Conservation (phyloP, 768 basidiomycete species). For the Trichaptum fuscoviolaceum region DNA sequence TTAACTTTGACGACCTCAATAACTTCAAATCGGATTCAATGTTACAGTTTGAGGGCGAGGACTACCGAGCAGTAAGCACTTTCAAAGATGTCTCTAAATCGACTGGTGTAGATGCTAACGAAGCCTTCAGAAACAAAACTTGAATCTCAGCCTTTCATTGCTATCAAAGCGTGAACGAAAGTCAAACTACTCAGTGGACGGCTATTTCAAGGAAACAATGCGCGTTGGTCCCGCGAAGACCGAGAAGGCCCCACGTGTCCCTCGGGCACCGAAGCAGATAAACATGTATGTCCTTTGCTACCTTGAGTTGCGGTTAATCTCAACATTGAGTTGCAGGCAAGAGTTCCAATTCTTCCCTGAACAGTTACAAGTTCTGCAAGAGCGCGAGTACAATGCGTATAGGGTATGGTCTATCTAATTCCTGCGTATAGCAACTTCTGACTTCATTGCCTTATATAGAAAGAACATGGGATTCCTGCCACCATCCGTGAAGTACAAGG, state of each 20-base stretch:
- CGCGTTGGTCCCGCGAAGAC: conserved; percentile 72
- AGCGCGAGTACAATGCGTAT: conserved; percentile 77
- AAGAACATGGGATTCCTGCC: conserved; percentile 61
- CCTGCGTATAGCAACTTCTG: background rate
- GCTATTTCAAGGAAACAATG: conserved; percentile 91
- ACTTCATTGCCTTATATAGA: conserved; percentile 28
- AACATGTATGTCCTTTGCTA: conserved; percentile 48
- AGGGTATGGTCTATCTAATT: conserved; percentile 40
- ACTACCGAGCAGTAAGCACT: conserved; percentile 63
- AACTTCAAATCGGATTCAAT: conserved; percentile 95
- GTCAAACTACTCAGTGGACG: conserved; percentile 90
- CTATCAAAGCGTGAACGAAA: conserved; percentile 87
- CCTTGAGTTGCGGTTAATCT: background rate
- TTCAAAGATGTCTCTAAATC: too few species aligned
- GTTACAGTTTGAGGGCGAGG: conserved; percentile 94
- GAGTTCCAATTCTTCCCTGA: conserved; percentile 97
- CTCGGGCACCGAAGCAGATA: conserved; percentile 85
- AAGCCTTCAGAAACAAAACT: conserved; percentile 54
- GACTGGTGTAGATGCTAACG: conserved; percentile 1
- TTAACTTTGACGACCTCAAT: conserved; percentile 91
- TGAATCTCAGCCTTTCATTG: conserved; percentile 74
- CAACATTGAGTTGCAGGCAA: conserved; percentile 44
- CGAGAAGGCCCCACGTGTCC: conserved; percentile 78
- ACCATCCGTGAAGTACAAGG: conserved; percentile 60
- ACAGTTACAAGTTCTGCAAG: conserved; percentile 73